Percentiles rank a stretch among this genome's conserved stretches.
These are phyloP conservation scores for Candida cerambycidarum DNA, from an alignment of 805 yeast species.

Conservation along the genomic window DNA sequence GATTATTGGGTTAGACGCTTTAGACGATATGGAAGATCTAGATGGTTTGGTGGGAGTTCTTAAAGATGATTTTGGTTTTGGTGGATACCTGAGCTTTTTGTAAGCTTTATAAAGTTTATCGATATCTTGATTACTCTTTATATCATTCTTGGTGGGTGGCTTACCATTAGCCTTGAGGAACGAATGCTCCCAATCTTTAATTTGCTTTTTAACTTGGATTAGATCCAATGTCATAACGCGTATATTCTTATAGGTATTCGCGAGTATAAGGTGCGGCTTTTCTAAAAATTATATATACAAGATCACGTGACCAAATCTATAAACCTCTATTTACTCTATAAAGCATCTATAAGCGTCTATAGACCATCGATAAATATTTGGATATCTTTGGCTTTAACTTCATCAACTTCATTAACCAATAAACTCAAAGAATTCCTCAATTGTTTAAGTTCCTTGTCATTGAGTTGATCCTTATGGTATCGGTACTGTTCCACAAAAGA, in stretches of 20 bases:
- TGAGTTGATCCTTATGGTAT: not conserved
- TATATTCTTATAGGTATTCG: too few relatives aligned
- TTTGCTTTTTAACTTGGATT: conserved; percentile 24
- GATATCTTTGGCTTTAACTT: too few relatives aligned
- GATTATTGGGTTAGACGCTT: not conserved
- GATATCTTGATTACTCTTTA: conserved; percentile 28
- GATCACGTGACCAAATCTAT: too few relatives aligned
- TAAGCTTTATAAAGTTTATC: conserved; percentile 34
- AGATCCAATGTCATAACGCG: conserved; percentile 10
- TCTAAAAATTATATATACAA: too few relatives aligned
- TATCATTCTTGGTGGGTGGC: conserved; percentile 34
- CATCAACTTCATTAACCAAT: not conserved
- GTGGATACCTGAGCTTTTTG: conserved; percentile 18
- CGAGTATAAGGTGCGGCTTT: too few relatives aligned
- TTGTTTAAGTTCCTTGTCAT: conserved; percentile 8
- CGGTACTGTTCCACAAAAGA: conserved; percentile 18
- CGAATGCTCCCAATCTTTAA: conserved; percentile 41
- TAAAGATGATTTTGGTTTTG: too few relatives aligned
- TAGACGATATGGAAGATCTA: too few relatives aligned
- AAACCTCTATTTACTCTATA: too few relatives aligned
- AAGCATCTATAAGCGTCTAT: too few relatives aligned
- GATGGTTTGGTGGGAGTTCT: not conserved
- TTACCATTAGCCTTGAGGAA: conserved; percentile 29
- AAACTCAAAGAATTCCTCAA: conserved; percentile 4
- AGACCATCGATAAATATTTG: too few relatives aligned